These are phyloP conservation scores for Sporobolomyces pararoseus DNA, from an alignment of 768 basidiomycete species.

Conservation along the genomic window DNA sequence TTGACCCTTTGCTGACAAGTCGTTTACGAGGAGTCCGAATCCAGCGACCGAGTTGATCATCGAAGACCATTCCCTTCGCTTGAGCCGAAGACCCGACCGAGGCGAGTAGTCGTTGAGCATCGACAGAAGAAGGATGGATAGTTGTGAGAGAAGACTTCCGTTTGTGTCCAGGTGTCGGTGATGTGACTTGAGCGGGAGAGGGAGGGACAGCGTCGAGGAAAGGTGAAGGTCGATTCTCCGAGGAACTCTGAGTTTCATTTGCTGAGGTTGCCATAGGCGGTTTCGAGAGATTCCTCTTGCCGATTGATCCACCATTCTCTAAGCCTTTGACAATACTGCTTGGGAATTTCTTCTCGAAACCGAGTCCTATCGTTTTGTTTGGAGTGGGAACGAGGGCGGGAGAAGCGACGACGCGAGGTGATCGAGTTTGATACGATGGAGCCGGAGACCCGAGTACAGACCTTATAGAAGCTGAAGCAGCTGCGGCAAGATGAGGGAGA, in stretches of 20 bases:
- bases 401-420: neutral
- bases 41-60: constrained; percentile 47
- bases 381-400: neutral
- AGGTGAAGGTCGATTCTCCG: neutral
- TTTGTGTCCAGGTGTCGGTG: neutral
- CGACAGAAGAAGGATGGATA: constrained; percentile 46
- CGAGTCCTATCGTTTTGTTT: neutral
- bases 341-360: constrained; percentile 12
- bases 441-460: constrained; percentile 18
- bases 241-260: too few species aligned
- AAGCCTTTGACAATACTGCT: constrained; percentile 6
- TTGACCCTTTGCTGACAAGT: constrained; percentile 8
- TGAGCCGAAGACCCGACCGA: constrained; percentile 35
- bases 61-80: constrained; percentile 50
- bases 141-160: constrained; percentile 43
- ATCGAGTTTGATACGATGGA: neutral
- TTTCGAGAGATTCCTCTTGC: constrained; percentile 12
- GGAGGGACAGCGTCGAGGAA: neutral
- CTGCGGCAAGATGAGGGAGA: constrained; percentile 33
- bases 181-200: neutral
- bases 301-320: neutral
- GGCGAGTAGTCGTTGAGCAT: constrained; percentile 46
- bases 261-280: neutral
- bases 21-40: constrained; percentile 43
- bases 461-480: constrained; percentile 34